Evolutionary conservation across 768 basidiomycete genomes (phyloP), one percentile per base, ranked within the genome.

Genomic region (Serendipita sp.): DNA sequence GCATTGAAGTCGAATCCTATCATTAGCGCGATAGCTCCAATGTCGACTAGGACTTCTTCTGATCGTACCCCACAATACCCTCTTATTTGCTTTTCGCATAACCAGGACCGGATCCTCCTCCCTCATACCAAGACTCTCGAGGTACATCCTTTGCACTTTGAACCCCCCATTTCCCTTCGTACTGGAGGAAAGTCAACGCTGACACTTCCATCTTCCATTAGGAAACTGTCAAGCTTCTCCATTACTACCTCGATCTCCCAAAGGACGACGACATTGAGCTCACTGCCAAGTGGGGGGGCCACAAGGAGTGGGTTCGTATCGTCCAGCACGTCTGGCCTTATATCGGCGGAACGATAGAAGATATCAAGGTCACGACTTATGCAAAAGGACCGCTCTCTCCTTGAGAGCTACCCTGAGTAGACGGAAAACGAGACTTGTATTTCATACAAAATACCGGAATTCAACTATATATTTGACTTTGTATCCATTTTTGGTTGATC

Each of bases 211-310:
- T 32, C n/a, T 1, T 52, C n/a, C n/a, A 23, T 10, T 60, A 60
- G 56, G 56, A 60, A 35, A 60, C 56, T 10, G 16, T 35, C 56
- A 60, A 60, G 35, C 56, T 60, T 35, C 56, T 60, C 2, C 56
- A 35, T 2, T 60, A 60, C n/a, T 60, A 60, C 35, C 28, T 60
- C 2, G 34, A 60, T n/a, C 23, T 60, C 15, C 56, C 56, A 23
- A 60, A 60, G 56, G 56, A 60, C 16, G 56, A 30, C 16, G 56
- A 60, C 34, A 60, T 60, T 35, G 56, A 60, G 35, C 56, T 60
- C 16, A 60, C 56, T 35, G 35, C 56, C 15, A 60, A 60, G 10
- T 60, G 56, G 56, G 16, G 16, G 1, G 34, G 34, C 28, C 56
- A 60, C 35, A 28, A 23, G 16, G 56, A 28, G 23, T 35, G 56